phyloP scores from a whole-genome alignment of 2,329 filamentous ascomycete genomes.

The Colletotrichum neosansevieriae region DNA sequence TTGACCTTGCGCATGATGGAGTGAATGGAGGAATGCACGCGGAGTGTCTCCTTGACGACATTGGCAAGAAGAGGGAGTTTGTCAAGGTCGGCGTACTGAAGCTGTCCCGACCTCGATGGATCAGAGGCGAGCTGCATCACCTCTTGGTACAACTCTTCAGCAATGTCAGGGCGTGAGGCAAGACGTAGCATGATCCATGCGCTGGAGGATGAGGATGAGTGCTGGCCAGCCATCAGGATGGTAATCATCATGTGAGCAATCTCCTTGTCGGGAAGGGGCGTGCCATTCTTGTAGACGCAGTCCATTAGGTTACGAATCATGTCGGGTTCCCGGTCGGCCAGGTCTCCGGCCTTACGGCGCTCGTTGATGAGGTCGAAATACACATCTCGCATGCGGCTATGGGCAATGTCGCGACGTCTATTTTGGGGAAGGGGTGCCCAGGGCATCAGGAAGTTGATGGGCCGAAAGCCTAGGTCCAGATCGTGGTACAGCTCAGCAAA shows the following conservation, averaged over 20 bases:
- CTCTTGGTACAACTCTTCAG: constrained; percentile 79
- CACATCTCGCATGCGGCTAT: constrained; percentile 72
- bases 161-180: constrained; percentile 80
- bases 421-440: constrained; percentile 93
- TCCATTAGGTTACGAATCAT: constrained; percentile 94
- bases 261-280: constrained; percentile 81
- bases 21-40: constrained; percentile 92
- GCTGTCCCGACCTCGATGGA: too few relatives aligned
- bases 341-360: constrained; percentile 63
- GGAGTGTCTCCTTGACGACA: constrained; percentile 91
- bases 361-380: constrained; percentile 85
- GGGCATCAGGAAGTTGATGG: constrained; percentile 90
- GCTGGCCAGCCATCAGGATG: constrained; percentile 90
- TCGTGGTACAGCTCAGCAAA: constrained; percentile 88
- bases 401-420: constrained; percentile 31
- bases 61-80: constrained; percentile 83
- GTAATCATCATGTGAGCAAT: constrained; percentile 96
- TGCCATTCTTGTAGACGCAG: constrained; percentile 86
- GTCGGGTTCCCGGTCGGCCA: constrained; percentile 68
- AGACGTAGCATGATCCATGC: constrained; percentile 89
- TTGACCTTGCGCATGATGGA: constrained; percentile 95
- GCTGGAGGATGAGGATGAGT: constrained; percentile 88
- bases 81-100: constrained; percentile 75
- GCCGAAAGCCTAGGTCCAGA: constrained; percentile 89
- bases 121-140: too few relatives aligned